Evolutionary conservation across 495 filamentous ascomycete genomes (phyloP), one percentile per base, ranked within the genome.

Genomic region (Thermochaetoides thermophila): DNA sequence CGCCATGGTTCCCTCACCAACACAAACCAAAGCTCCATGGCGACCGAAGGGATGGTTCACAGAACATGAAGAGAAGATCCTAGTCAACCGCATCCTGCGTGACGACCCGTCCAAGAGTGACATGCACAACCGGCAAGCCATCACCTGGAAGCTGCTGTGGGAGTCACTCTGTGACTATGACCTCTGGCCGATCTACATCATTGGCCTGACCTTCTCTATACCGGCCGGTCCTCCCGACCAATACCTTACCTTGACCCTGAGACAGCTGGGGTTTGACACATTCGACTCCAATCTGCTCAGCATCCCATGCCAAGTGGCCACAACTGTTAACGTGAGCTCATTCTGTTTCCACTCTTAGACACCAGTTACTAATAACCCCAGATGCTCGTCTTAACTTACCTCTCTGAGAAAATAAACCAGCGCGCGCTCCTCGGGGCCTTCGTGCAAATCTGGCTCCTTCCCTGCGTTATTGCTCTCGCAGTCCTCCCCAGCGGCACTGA

Each of bases 61-160:
- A 1, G 69, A 71, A 8, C 61, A 57, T 8, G 73, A 75, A 39
- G 71, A 66, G 19, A 38, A 43, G 1, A 77, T 78, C 34, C 46
- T 76, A 4, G 72, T 74, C 14, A 78, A 77, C 39, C 60, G 71
- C 0, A 53, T 78, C 6, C 51, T 77, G 4, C 65, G 74, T 13
- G 74, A 78, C 34, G 74, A 77, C 42, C 73, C 73, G 4, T 63
- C 61, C 29, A 79, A 78, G 46, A 69, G 66, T 12, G 60, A 66
- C 31, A 76, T 75, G 71, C 63, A 75, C 49, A 76, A 74, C 39
- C 46, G 53, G 2, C 55, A 74, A 43, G 53, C 63, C 2, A 53
- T 76, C 8, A 61, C 55, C 0, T 52, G 52, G 1, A 40, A 40
- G 11, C 37, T 58, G 11, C 48, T 77, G 21, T 67, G 62, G 46